These are phyloP conservation scores for Botrytis aclada DNA, from an alignment of 2,329 filamentous ascomycete species.

Conservation along the genomic window DNA sequence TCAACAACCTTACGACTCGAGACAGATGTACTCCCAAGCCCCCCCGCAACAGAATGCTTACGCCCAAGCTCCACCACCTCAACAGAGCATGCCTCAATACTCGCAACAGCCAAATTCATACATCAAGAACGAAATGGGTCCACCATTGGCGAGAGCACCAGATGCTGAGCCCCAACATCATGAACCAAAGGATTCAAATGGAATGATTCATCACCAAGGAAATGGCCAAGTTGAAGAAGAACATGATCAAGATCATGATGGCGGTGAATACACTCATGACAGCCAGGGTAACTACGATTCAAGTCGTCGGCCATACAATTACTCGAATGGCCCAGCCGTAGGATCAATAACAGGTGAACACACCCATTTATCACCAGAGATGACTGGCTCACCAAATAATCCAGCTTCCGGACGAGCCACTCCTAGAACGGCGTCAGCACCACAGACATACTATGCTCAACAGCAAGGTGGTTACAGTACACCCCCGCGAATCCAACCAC, in stretches of 20 bases:
- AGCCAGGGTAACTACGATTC: constrained; percentile 68
- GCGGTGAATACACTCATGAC: constrained; percentile 82
- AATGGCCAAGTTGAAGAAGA: constrained; percentile 64
- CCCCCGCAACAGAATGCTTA: constrained; percentile 68
- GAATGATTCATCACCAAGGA: constrained; percentile 58
- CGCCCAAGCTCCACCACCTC: constrained; percentile 56
- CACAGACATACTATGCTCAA: constrained; percentile 70
- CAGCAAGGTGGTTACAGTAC: constrained; percentile 65
- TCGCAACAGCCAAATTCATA: constrained; percentile 54
- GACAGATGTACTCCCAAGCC: constrained; percentile 73
- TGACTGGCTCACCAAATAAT: constrained; percentile 77
- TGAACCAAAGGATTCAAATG: constrained; percentile 63
- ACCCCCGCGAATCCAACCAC: constrained; percentile 66
- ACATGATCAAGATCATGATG: constrained; percentile 70
- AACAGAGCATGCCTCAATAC: constrained; percentile 69
- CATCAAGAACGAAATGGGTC: constrained; percentile 85
- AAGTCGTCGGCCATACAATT: constrained; percentile 73
- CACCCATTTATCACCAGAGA: constrained; percentile 73
- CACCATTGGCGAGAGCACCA: constrained; percentile 63
- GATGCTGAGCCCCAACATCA: constrained; percentile 57
- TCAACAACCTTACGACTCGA: constrained; percentile 71
- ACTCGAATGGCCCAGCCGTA: constrained; percentile 64
- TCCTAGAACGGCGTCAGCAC: constrained; percentile 71
- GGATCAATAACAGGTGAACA: constrained; percentile 68
- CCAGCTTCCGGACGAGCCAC: constrained; percentile 83